Evolutionary conservation across 208 protist genomes (phyloP).

Genomic region (Leishmania turanica): DNA sequence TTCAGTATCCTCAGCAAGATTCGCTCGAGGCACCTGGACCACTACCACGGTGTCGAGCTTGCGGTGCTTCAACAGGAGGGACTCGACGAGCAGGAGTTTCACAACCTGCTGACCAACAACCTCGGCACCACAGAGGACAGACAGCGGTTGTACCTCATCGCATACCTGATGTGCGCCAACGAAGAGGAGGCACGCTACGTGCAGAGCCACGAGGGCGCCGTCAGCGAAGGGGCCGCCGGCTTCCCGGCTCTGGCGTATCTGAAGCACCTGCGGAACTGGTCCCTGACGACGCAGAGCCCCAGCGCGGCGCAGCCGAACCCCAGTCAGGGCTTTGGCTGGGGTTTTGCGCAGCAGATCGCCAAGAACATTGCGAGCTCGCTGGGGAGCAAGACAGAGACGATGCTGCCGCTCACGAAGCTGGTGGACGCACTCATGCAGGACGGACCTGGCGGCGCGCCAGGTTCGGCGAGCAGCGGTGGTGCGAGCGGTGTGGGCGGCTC

Average conservation of each 20-base stretch:
- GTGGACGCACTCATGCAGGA: conserved; percentile 87
- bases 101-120: conserved; percentile 47
- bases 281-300: conserved; percentile 24
- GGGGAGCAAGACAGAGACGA: conserved; percentile 52
- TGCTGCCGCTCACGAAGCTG: conserved; percentile 86
- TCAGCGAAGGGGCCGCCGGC: conserved; percentile 22
- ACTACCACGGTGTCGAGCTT: conserved; percentile 86
- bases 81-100: conserved; percentile 77
- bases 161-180: conserved; percentile 67
- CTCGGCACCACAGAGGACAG: conserved; percentile 64
- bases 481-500: conserved; percentile 8
- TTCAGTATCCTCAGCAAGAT: conserved; percentile 76
- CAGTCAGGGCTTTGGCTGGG: conserved; percentile 76
- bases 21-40: conserved; percentile 66
- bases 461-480: conserved; percentile 21
- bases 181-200: conserved; percentile 50
- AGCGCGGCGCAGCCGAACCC: conserved; percentile 22
- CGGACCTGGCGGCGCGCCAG: conserved; percentile 12
- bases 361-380: conserved; percentile 83
- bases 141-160: conserved; percentile 83
- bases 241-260: conserved; percentile 83
- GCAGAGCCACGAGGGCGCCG: conserved; percentile 29
- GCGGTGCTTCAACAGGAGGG: conserved; percentile 66
- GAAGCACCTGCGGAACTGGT: conserved; percentile 83
- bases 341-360: conserved; percentile 85